phyloP scores from a whole-genome alignment of 2,329 filamentous ascomycete species.

The Lizonia empirigonia region DNA sequence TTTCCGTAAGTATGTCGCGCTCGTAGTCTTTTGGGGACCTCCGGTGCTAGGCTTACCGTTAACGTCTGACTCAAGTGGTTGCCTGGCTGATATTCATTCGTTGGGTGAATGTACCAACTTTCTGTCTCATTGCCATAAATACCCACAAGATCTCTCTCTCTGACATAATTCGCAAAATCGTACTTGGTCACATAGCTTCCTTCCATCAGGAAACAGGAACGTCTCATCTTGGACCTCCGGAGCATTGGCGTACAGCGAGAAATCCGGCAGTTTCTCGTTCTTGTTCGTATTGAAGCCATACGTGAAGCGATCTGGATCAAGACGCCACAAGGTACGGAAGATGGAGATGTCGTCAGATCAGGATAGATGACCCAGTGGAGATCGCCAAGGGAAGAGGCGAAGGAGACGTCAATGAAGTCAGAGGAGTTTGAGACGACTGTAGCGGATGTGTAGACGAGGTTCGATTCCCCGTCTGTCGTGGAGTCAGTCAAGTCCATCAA shows the following conservation, averaged over 20 bases:
- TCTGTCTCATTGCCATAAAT: conserved; percentile 54
- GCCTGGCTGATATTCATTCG: conserved; percentile 46
- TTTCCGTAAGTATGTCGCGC: neutral
- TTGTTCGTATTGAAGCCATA: conserved; percentile 52
- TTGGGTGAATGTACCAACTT: conserved; percentile 54
- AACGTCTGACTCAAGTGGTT: conserved; percentile 57
- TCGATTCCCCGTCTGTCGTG: conserved; percentile 42
- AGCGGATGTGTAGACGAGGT: conserved; percentile 53
- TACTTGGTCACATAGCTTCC: conserved; percentile 58
- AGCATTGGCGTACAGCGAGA: conserved; percentile 47
- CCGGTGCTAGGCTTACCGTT: conserved; percentile 26
- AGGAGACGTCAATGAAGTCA: conserved; percentile 54
- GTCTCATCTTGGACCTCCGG: conserved; percentile 58
- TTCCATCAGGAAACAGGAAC: conserved; percentile 51
- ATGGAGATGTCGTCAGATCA: conserved; percentile 52
- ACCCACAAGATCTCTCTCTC: conserved; percentile 51
- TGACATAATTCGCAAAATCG: conserved; percentile 47
- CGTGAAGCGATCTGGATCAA: conserved; percentile 54
- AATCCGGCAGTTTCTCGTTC: conserved; percentile 51
- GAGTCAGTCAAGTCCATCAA: neutral
- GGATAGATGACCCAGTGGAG: conserved; percentile 57
- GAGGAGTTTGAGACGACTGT: conserved; percentile 32
- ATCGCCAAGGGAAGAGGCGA: conserved; percentile 51
- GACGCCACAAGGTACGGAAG: conserved; percentile 54
- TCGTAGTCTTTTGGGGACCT: neutral